phyloP scores from a whole-genome alignment of 2,329 filamentous ascomycete species.

The Davidsoniella eucalypti region DNA sequence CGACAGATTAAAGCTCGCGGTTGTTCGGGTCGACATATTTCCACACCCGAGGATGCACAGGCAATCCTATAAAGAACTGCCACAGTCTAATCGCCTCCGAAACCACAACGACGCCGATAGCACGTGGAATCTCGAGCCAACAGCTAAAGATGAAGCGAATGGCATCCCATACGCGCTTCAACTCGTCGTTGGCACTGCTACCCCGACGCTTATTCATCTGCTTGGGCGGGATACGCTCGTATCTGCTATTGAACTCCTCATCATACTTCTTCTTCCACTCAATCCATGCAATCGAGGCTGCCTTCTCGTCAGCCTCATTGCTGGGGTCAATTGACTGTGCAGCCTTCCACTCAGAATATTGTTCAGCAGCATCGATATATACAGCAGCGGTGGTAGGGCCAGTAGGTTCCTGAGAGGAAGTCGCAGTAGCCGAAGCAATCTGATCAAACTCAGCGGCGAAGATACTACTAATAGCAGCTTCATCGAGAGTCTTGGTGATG shows the following conservation, averaged over 20 bases:
- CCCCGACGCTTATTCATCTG: slow-evolving; percentile 25
- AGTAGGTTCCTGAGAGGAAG: too few species aligned
- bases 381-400: neutral
- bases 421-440: too few species aligned
- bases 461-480: slow-evolving; percentile 1
- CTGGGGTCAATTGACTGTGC: neutral
- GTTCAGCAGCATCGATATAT: neutral
- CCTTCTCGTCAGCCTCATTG: slow-evolving; percentile 13
- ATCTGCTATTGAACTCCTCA: slow-evolving; percentile 15
- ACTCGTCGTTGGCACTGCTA: slow-evolving; percentile 16
- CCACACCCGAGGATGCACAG: slow-evolving; percentile 33
- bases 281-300: slow-evolving; percentile 17
- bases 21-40: slow-evolving; percentile 26
- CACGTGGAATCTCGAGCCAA: slow-evolving; percentile 50
- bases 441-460: too few species aligned
- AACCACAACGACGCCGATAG: slow-evolving; percentile 20
- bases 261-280: slow-evolving; percentile 14
- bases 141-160: slow-evolving; percentile 22
- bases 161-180: slow-evolving; percentile 16
- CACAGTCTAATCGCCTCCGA: slow-evolving; percentile 30
- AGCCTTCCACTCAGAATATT: neutral
- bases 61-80: slow-evolving; percentile 36
- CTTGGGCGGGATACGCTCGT: slow-evolving; percentile 24
- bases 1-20: slow-evolving; percentile 29
- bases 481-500: slow-evolving; percentile 15